Conservation (phyloP, 331 rosid genomes). For the Quercus tomentella region DNA sequence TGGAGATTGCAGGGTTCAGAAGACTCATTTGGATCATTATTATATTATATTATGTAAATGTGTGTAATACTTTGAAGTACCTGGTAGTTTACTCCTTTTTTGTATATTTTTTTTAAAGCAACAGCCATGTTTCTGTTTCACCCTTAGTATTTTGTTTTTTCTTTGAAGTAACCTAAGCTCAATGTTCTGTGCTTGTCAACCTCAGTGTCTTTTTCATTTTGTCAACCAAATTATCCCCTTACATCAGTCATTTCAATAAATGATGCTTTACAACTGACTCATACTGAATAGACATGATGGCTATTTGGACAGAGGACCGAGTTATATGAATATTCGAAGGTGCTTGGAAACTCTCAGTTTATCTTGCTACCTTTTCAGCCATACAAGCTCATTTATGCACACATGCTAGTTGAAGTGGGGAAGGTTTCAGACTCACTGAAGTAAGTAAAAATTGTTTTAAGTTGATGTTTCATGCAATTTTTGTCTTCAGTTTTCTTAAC, state of each 20-base stretch:
- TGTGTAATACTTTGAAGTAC: not conserved
- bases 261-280: conserved; percentile 1
- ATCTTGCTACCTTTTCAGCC: conserved; percentile 79
- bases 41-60: not conserved
- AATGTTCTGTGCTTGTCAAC: conserved; percentile 3
- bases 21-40: not conserved
- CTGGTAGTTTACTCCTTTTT: not conserved
- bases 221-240: not conserved
- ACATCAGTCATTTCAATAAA: not conserved
- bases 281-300: conserved; percentile 18
- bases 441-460: conserved; percentile 45
- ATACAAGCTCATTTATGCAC: conserved; percentile 86
- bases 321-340: conserved; percentile 87
- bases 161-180: not conserved
- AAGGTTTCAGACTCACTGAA: conserved; percentile 85
- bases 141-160: not conserved
- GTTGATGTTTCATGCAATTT: conserved; percentile 1
- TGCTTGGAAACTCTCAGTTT: conserved; percentile 94
- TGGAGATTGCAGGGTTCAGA: not conserved
- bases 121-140: not conserved
- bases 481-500: conserved; percentile 6
- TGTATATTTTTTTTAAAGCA: not conserved
- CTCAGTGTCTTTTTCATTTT: conserved; percentile 1
- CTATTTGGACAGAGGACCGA: conserved; percentile 76
- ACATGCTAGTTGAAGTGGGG: conserved; percentile 95